A percentile compares a stretch with the other conserved stretches of the same genome.
These are phyloP conservation scores for Candida germanica DNA, from an alignment of 805 yeast species.

Conservation along the genomic window DNA sequence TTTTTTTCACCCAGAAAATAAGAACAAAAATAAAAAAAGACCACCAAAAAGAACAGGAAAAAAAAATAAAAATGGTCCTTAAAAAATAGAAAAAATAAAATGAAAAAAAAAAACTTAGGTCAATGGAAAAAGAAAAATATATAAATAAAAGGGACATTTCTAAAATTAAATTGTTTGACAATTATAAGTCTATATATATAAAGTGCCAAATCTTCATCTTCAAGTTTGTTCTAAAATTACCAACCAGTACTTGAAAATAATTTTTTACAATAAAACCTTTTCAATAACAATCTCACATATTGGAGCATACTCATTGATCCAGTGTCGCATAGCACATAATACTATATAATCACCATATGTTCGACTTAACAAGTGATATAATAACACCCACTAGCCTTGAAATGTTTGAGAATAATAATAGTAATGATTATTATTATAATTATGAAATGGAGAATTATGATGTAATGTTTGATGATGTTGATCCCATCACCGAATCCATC, in stretches of 20 bases:
- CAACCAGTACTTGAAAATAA: too few species aligned
- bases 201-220: too few species aligned
- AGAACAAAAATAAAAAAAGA: too few species aligned
- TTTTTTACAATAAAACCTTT: too few species aligned
- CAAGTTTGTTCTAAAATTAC: too few species aligned
- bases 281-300: too few species aligned
- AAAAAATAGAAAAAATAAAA: neutral
- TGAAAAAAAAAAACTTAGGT: neutral
- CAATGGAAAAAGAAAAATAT: slow-evolving; percentile 4
- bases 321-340: neutral
- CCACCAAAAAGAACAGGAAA: too few species aligned
- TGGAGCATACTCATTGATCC: too few species aligned
- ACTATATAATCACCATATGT: slow-evolving; percentile 8
- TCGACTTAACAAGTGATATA: slow-evolving; percentile 14
- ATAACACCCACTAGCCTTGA: slow-evolving; percentile 10
- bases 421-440: slow-evolving; percentile 11
- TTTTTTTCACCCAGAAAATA: too few species aligned
- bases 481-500: slow-evolving; percentile 3
- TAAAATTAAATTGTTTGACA: slow-evolving; percentile 8
- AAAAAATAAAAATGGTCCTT: neutral
- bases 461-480: slow-evolving; percentile 8
- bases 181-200: too few species aligned
- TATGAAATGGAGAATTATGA: slow-evolving; percentile 3
- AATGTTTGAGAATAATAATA: slow-evolving; percentile 12
- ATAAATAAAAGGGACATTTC: slow-evolving; percentile 10